Percentiles rank a stretch among this genome's conserved stretches.
Evolutionary conservation across 108 stramenopile species (phyloP).

Genomic region (Cyclotella choctawhatcheeana): DNA sequence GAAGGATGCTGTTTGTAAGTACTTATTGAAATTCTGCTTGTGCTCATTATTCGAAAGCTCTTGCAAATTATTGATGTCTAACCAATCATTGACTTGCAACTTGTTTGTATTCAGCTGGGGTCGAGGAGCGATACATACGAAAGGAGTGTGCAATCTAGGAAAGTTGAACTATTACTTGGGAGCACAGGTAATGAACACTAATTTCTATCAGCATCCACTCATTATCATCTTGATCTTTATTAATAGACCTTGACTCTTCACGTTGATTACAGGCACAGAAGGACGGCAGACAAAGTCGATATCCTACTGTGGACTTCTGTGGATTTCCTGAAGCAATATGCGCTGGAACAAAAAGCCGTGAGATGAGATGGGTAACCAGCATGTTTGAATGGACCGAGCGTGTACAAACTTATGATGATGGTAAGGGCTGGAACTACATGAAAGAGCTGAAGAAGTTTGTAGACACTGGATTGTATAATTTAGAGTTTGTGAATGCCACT

Average conservation of each 20-base stretch:
- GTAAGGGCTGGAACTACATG: slow-evolving; percentile 43
- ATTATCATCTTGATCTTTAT: neutral
- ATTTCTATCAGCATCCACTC: neutral
- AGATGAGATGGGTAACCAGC: slow-evolving; percentile 44
- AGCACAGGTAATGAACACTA: neutral
- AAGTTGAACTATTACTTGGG: slow-evolving; percentile 59
- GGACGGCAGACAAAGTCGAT: slow-evolving; percentile 22
- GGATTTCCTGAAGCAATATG: slow-evolving; percentile 40
- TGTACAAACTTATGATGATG: slow-evolving; percentile 43
- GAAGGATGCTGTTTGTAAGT: slow-evolving; percentile 56
- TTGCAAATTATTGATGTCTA: no score
- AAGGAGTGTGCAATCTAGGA: slow-evolving; percentile 53
- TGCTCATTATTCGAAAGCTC: neutral
- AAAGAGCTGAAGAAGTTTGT: slow-evolving; percentile 41
- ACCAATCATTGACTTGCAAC: neutral
- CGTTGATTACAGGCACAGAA: slow-evolving; percentile 5
- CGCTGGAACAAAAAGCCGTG: slow-evolving; percentile 28
- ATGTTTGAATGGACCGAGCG: slow-evolving; percentile 56
- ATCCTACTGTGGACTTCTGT: slow-evolving; percentile 40
- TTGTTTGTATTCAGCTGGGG: slow-evolving; percentile 35
- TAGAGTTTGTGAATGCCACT: slow-evolving; percentile 24
- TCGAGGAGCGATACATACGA: slow-evolving; percentile 52
- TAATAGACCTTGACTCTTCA: neutral
- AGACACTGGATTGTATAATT: slow-evolving; percentile 38
- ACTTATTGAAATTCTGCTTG: neutral